These are phyloP conservation scores for Trypanosoma congolense DNA, from an alignment of 208 protist genomes.

Conservation along the genomic window DNA sequence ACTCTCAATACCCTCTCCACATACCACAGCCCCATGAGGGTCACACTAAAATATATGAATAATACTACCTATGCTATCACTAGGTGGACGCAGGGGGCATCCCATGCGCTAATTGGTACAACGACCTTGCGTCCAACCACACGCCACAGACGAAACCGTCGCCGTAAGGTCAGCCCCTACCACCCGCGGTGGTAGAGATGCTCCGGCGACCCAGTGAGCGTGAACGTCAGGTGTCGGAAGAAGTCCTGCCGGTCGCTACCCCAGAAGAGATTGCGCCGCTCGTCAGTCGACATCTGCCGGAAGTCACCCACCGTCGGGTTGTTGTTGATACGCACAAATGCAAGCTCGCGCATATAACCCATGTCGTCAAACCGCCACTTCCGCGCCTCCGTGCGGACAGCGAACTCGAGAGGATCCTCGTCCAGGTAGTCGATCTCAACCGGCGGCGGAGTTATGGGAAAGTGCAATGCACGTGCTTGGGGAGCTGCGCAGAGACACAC, in stretches of 20 bases:
- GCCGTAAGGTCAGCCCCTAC: constrained; percentile 21
- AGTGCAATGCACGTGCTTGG: constrained; percentile 64
- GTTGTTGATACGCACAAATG: constrained; percentile 86
- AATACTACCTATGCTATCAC: background rate
- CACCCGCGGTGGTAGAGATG: constrained; percentile 87
- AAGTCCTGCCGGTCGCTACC: constrained; percentile 87
- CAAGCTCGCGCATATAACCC: constrained; percentile 85
- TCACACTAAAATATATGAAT: too few relatives aligned
- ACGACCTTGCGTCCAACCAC: too few relatives aligned
- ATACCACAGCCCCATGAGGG: too few relatives aligned
- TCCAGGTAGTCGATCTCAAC: constrained; percentile 86
- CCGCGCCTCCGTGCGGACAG: constrained; percentile 82
- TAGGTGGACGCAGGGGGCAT: background rate
- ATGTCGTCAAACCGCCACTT: constrained; percentile 85
- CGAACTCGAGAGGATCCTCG: constrained; percentile 82
- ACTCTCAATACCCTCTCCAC: too few relatives aligned
- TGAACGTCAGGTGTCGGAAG: constrained; percentile 74
- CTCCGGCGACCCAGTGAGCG: constrained; percentile 66
- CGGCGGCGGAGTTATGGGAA: constrained; percentile 73
- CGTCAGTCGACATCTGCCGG: constrained; percentile 75
- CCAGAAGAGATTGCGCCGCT: constrained; percentile 83
- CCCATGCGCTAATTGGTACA: background rate
- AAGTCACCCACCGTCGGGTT: constrained; percentile 85
- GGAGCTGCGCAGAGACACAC: constrained; percentile 24
- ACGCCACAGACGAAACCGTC: background rate